These are phyloP conservation scores for Capsicum rhomboideum DNA, from an alignment of 257 asterid genomes.

Conservation along the genomic window DNA sequence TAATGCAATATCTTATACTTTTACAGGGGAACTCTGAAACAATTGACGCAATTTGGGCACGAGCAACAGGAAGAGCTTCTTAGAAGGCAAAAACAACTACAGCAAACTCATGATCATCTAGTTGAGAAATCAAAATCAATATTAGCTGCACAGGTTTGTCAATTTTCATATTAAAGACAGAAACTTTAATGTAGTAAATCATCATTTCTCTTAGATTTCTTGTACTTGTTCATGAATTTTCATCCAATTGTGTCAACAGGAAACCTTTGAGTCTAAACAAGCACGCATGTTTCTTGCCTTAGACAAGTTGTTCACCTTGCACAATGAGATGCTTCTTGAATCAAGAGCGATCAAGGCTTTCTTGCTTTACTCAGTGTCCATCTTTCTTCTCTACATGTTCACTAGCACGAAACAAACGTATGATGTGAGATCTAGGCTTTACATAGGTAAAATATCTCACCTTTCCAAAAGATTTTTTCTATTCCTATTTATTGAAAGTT, in stretches of 20 bases:
- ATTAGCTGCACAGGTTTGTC: slow-evolving; percentile 64
- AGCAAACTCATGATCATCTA: slow-evolving; percentile 61
- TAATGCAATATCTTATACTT: not conserved
- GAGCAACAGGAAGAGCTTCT: slow-evolving; percentile 72
- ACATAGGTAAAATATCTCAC: slow-evolving; percentile 37
- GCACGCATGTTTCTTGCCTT: slow-evolving; percentile 69
- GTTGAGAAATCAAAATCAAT: slow-evolving; percentile 61
- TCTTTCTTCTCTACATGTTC: slow-evolving; percentile 67
- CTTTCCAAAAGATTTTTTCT: not conserved
- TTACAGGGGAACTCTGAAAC: slow-evolving; percentile 49
- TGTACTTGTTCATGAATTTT: not conserved
- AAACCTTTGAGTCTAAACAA: slow-evolving; percentile 80
- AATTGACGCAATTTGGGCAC: slow-evolving; percentile 55
- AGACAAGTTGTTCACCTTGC: slow-evolving; percentile 71
- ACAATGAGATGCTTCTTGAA: slow-evolving; percentile 65
- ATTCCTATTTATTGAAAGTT: not conserved
- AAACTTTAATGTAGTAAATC: not conserved
- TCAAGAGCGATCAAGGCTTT: slow-evolving; percentile 57
- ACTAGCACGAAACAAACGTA: slow-evolving; percentile 77
- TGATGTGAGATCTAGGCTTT: slow-evolving; percentile 58
- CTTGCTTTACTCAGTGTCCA: slow-evolving; percentile 44
- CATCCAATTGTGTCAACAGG: slow-evolving; percentile 27
- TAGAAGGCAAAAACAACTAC: slow-evolving; percentile 49
- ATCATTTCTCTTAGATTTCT: not conserved
- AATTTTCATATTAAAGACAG: not conserved